A percentile compares a stretch with the other conserved stretches of the same genome.
phyloP scores from a whole-genome alignment of 1,139 yeast genomes.

The Zygosaccharomyces sapae region DNA sequence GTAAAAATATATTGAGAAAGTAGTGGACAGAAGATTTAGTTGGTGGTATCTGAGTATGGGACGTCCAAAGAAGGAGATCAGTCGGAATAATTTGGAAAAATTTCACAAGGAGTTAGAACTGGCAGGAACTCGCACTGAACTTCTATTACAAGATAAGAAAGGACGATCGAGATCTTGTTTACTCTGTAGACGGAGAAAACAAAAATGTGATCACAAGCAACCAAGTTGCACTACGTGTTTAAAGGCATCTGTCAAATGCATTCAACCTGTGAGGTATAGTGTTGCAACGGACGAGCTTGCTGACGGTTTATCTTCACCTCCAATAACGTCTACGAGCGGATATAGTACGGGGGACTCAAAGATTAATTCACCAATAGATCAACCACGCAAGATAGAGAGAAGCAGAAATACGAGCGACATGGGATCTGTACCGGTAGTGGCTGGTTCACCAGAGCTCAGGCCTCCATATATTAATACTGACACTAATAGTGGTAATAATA shows the following conservation, averaged over 20 bases:
- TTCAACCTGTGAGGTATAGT: conserved; percentile 55
- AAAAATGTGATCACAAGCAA: conserved; percentile 55
- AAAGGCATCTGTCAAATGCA: conserved; percentile 52
- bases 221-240: conserved; percentile 61
- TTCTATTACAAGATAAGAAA: conserved; percentile 39
- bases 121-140: conserved; percentile 32
- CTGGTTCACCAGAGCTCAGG: neutral
- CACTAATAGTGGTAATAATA: neutral
- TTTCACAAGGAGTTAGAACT: conserved; percentile 35
- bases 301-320: conserved; percentile 7
- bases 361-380: neutral
- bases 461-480: neutral
- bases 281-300: conserved; percentile 1
- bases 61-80: conserved; percentile 36
- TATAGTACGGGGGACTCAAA: neutral
- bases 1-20: neutral
- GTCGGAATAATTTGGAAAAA: conserved; percentile 34
- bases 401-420: neutral
- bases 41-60: conserved; percentile 25
- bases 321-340: conserved; percentile 5
- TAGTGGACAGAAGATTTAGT: no score
- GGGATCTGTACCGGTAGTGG: neutral
- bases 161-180: conserved; percentile 51
- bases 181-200: conserved; percentile 50
- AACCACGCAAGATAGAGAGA: neutral